Evolutionary conservation across 768 basidiomycete species (phyloP).

Genomic region (Lentinula sp.): DNA sequence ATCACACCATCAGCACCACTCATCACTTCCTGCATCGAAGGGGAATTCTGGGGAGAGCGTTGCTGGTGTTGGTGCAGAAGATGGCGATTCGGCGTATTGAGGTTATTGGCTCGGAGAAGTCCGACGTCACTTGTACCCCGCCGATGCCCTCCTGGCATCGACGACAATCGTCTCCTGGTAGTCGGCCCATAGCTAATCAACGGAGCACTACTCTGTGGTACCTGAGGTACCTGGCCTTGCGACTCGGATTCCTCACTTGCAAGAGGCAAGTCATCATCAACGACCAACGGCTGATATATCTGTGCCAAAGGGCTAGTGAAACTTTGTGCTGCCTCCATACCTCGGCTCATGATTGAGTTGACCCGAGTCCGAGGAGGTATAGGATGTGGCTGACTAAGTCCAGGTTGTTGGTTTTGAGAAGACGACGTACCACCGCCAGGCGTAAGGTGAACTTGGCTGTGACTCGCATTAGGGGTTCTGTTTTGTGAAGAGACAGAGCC

Average conservation of each 20-base stretch:
- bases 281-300: slow-evolving; percentile 60
- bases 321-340: slow-evolving; percentile 28
- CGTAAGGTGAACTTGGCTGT: background rate
- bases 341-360: slow-evolving; percentile 35
- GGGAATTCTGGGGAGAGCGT: background rate
- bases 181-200: slow-evolving; percentile 39
- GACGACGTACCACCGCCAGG: slow-evolving; percentile 3
- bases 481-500: background rate
- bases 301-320: slow-evolving; percentile 66
- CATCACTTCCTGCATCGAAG: slow-evolving; percentile 14
- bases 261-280: slow-evolving; percentile 41
- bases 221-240: slow-evolving; percentile 8
- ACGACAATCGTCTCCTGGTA: slow-evolving; percentile 33
- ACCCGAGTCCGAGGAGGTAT: slow-evolving; percentile 31
- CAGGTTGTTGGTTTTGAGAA: slow-evolving; percentile 1
- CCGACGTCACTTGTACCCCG: slow-evolving; percentile 13
- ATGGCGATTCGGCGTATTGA: slow-evolving; percentile 5
- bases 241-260: background rate
- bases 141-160: slow-evolving; percentile 22
- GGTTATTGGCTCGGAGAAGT: slow-evolving; percentile 6
- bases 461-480: background rate
- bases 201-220: slow-evolving; percentile 13
- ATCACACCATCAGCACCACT: slow-evolving; percentile 8
- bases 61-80: slow-evolving; percentile 4
- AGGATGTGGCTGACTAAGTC: slow-evolving; percentile 10